Evolutionary conservation across 495 filamentous ascomycete genomes (phyloP).

Genomic region (Copromyces sp.): DNA sequence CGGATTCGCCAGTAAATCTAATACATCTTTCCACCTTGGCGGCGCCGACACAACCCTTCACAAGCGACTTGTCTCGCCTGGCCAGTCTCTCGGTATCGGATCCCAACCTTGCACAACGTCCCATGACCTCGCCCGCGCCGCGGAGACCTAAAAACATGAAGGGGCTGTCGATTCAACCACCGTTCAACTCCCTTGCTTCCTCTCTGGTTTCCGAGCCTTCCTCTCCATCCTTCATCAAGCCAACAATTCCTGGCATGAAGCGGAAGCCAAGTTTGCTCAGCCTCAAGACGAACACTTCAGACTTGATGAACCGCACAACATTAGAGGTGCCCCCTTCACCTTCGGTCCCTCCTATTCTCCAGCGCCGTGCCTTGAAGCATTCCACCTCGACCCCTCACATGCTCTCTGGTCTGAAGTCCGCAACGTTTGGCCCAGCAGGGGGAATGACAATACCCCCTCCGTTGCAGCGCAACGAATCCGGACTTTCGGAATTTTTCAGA

Average conservation of each 20-base stretch:
- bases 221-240: slow-evolving; percentile 75
- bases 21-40: slow-evolving; percentile 48
- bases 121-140: slow-evolving; percentile 60
- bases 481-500: slow-evolving; percentile 38
- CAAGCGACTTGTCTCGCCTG: slow-evolving; percentile 35
- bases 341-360: slow-evolving; percentile 38
- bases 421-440: slow-evolving; percentile 41
- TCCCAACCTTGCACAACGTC: slow-evolving; percentile 29
- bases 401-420: slow-evolving; percentile 39
- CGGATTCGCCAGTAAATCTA: slow-evolving; percentile 68
- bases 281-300: slow-evolving; percentile 46
- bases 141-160: slow-evolving; percentile 83
- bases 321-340: slow-evolving; percentile 37
- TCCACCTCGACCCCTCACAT: slow-evolving; percentile 47
- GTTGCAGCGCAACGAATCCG: slow-evolving; percentile 37
- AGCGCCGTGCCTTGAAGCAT: slow-evolving; percentile 44
- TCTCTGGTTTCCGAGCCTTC: slow-evolving; percentile 58
- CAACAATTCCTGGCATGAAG: slow-evolving; percentile 52
- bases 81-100: slow-evolving; percentile 33
- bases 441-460: slow-evolving; percentile 45
- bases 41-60: slow-evolving; percentile 27
- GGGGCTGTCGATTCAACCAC: slow-evolving; percentile 80
- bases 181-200: slow-evolving; percentile 36
- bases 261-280: slow-evolving; percentile 73
- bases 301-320: slow-evolving; percentile 30